Percentiles rank a stretch among this genome's conserved stretches.
Evolutionary conservation across 2,329 filamentous ascomycete species (phyloP).

Genomic region (Periconia sp.): DNA sequence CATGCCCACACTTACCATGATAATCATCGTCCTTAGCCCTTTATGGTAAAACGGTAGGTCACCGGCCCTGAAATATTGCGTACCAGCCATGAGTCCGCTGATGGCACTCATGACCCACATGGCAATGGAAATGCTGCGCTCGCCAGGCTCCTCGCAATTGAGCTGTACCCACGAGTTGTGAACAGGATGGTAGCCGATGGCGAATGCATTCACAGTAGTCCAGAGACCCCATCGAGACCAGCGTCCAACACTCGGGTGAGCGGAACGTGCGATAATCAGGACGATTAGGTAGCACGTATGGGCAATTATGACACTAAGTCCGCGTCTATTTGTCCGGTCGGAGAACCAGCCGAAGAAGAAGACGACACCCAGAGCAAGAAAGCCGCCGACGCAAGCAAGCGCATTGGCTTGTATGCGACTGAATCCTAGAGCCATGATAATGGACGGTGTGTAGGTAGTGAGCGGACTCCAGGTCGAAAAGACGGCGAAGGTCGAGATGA

Average conservation of each 20-base stretch:
- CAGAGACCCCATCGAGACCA: conserved; percentile 60
- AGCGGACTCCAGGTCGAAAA: conserved; percentile 61
- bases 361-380: conserved; percentile 55
- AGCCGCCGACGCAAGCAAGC: conserved; percentile 50
- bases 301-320: conserved; percentile 52
- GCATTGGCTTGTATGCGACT: conserved; percentile 55
- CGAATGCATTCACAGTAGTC: conserved; percentile 59
- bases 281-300: conserved; percentile 55
- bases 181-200: conserved; percentile 61
- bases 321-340: conserved; percentile 54
- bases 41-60: conserved; percentile 55
- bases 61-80: conserved; percentile 55
- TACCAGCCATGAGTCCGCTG: conserved; percentile 58
- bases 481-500: conserved; percentile 57
- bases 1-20: conserved; percentile 52
- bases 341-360: conserved; percentile 58
- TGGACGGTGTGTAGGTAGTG: conserved; percentile 59
- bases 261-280: conserved; percentile 49
- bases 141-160: conserved; percentile 55
- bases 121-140: conserved; percentile 59
- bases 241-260: conserved; percentile 53
- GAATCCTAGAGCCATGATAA: conserved; percentile 53
- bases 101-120: conserved; percentile 61
- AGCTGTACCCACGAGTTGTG: conserved; percentile 62
- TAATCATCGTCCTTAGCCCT: conserved; percentile 55